Evolutionary conservation across 2,329 filamentous ascomycete genomes (phyloP), one percentile per base, ranked within the genome.

Genomic region (Xylaria sp.): DNA sequence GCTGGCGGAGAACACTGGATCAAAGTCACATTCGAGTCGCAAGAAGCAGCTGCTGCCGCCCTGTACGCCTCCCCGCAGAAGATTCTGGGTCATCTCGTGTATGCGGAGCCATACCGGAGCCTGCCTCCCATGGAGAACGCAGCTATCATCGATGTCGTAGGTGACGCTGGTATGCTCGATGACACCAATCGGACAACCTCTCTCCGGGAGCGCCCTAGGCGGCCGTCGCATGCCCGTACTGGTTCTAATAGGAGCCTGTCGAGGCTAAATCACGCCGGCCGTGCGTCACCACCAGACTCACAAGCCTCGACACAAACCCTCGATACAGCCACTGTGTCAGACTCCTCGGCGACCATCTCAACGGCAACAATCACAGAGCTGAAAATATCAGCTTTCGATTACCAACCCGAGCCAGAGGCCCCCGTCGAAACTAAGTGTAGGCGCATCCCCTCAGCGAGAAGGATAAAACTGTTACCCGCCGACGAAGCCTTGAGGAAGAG

Each of bases 1-100:
- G 91, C 91, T 55, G 92, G 94, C 59, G 95, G 95, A 52, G 88
- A 92, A 74, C 93, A 97, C 83, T 98, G 95, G 95, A 94, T 98
- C 75, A 94, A 94, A 79, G 85, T 94, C 64, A 94, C 92, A 0
- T 94, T 94, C 75, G 92, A 94, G 80, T 92, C 90, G 51, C 85
- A 86, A 58, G 87, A 91, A 73, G 90, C 91, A 1, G 92, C 91
- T 23, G 90, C 92, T 68, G 84, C 88, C 12, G 92, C 92, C 25
- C 82, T 90, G 51, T 91, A 87, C 77, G 87, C 88, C 63, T 93
- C 91, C 61, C 92, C 92, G 0, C 90, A 94, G 80, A 86, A 86
- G 68, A 88, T 94, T 69, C 84, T 92, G 64, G 92, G 92, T 12
- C 86, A 92, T 77, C 79, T 91, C 13, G 89, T 94, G 31, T 89